Conservation (phyloP, 2,329 filamentous ascomycete species). For the Emmonsia crescens region DNA sequence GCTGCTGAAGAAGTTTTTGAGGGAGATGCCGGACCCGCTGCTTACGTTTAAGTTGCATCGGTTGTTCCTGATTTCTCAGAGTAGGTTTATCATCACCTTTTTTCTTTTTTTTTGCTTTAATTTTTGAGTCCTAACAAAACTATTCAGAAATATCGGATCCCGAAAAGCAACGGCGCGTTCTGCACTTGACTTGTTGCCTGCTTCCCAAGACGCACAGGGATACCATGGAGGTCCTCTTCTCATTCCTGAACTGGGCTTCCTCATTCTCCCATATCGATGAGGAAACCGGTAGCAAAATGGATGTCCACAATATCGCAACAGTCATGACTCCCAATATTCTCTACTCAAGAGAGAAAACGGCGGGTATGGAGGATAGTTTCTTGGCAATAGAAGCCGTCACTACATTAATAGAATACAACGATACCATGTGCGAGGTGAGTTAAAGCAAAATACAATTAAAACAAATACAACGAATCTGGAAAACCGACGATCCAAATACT, state of each 20-base stretch:
- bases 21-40: constrained; percentile 86
- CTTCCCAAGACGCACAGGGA: constrained; percentile 88
- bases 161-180: constrained; percentile 68
- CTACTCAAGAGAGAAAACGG: constrained; percentile 43
- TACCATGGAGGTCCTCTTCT: constrained; percentile 87
- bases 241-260: constrained; percentile 93
- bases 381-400: constrained; percentile 88
- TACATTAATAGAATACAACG: constrained; percentile 81
- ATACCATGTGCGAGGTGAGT: constrained; percentile 85
- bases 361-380: constrained; percentile 78
- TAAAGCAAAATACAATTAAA: not conserved
- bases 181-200: constrained; percentile 86
- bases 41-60: constrained; percentile 91
- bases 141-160: constrained; percentile 60
- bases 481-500: constrained; percentile 1
- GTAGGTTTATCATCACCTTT: constrained; percentile 31
- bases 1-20: constrained; percentile 85
- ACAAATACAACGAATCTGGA: not conserved
- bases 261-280: constrained; percentile 97
- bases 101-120: constrained; percentile 12
- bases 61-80: constrained; percentile 81
- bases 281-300: constrained; percentile 97
- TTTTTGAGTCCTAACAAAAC: constrained; percentile 8
- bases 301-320: constrained; percentile 91
- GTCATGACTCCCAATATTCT: constrained; percentile 96